Percentiles rank a stretch among this genome's conserved stretches.
Conservation (phyloP, 306 rosid species). For the Prunus fruticosa region DNA sequence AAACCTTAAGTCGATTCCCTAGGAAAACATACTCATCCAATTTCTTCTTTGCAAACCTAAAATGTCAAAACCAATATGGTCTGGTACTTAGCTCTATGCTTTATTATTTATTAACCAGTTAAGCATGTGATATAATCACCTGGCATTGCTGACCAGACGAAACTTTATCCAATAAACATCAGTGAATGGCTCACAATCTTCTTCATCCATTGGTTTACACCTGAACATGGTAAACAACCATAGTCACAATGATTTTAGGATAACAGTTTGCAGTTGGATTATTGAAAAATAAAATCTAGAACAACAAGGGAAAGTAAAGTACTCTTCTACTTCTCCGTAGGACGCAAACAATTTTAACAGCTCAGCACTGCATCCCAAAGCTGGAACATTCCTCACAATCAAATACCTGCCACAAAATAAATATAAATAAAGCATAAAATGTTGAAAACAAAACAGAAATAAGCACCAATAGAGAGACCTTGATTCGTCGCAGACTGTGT, state of each 20-base stretch:
- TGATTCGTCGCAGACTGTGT: slow-evolving; percentile 89
- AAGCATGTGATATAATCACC: slow-evolving; percentile 33
- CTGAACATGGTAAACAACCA: slow-evolving; percentile 27
- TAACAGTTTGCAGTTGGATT: background rate
- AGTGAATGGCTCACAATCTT: slow-evolving; percentile 79
- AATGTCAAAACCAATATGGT: slow-evolving; percentile 9
- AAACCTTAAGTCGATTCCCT: slow-evolving; percentile 66
- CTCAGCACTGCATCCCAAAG: slow-evolving; percentile 81
- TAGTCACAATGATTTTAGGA: background rate
- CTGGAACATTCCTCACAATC: slow-evolving; percentile 79
- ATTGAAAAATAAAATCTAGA: background rate
- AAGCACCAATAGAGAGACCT: slow-evolving; percentile 30
- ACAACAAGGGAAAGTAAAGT: slow-evolving; percentile 11
- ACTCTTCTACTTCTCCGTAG: slow-evolving; percentile 84
- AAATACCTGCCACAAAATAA: slow-evolving; percentile 49
- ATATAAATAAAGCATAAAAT: background rate
- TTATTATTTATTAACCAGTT: background rate
- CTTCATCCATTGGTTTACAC: slow-evolving; percentile 91
- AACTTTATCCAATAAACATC: slow-evolving; percentile 89
- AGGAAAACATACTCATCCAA: slow-evolving; percentile 80
- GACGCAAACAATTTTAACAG: slow-evolving; percentile 64
- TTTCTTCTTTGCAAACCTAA: slow-evolving; percentile 88
- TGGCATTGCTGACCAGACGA: slow-evolving; percentile 69
- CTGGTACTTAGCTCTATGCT: background rate
- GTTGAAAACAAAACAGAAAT: background rate